A percentile compares a stretch with the other conserved stretches of the same genome.
Conservation (phyloP, 257 asterid genomes). For the Asclepias syriaca region DNA sequence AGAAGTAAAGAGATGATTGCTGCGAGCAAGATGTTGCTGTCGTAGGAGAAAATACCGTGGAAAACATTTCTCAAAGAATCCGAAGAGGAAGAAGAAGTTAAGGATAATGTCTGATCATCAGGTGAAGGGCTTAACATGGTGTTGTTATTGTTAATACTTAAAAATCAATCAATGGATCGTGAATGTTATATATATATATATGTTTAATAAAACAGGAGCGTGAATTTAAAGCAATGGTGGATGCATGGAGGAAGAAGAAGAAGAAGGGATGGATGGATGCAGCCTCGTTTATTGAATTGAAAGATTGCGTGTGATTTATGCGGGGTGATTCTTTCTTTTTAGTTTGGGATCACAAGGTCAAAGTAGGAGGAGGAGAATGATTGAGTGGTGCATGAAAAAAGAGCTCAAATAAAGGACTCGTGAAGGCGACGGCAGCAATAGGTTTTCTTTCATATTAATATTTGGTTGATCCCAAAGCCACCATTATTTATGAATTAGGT, state of each 20-base stretch:
- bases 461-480: constrained; percentile 17
- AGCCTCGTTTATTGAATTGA: constrained; percentile 3
- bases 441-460: background rate
- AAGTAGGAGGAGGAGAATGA: constrained; percentile 6
- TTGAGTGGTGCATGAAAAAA: constrained; percentile 21
- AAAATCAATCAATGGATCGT: background rate
- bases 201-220: constrained; percentile 22
- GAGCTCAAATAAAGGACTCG: constrained; percentile 48
- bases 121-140: constrained; percentile 6
- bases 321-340: background rate
- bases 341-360: constrained; percentile 24
- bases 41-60: constrained; percentile 28
- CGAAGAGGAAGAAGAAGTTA: background rate
- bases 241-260: constrained; percentile 11
- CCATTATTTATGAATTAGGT: too few species aligned
- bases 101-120: background rate
- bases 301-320: background rate
- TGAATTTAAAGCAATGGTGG: constrained; percentile 22
- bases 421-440: constrained; percentile 59
- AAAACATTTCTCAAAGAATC: constrained; percentile 1
- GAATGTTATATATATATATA: background rate
- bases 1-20: constrained; percentile 34
- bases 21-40: constrained; percentile 39
- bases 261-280: background rate
- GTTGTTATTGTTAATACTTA: background rate